These are phyloP conservation scores for Bocquillonia castaneifolia DNA, from an alignment of 441 rosid genomes.

Conservation along the genomic window DNA sequence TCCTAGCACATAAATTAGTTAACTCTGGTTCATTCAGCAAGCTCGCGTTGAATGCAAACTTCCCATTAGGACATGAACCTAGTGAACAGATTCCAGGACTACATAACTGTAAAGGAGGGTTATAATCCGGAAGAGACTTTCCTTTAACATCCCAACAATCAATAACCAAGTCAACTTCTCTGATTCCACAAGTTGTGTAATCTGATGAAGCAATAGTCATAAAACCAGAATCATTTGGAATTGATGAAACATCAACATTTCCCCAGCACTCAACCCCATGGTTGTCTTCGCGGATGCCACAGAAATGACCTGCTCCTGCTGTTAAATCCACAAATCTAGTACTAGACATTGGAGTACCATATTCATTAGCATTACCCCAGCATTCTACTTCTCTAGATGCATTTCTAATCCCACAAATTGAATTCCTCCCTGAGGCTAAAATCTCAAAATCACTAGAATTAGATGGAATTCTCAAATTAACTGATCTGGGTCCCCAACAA, in stretches of 20 bases:
- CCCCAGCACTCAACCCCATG: constrained; percentile 92
- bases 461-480: constrained; percentile 41
- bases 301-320: constrained; percentile 70
- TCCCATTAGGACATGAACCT: constrained; percentile 43
- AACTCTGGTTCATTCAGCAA: constrained; percentile 65
- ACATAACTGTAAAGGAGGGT: constrained; percentile 80
- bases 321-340: constrained; percentile 51
- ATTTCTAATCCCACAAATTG: constrained; percentile 55
- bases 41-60: constrained; percentile 83
- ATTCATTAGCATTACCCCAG: constrained; percentile 52
- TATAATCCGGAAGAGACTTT: constrained; percentile 39
- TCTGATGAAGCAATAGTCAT: constrained; percentile 83
- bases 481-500: constrained; percentile 79
- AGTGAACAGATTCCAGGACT: constrained; percentile 78
- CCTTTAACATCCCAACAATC: constrained; percentile 72
- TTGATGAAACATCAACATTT: constrained; percentile 47
- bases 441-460: constrained; percentile 34
- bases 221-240: constrained; percentile 68
- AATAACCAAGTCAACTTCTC: constrained; percentile 79
- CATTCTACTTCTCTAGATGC: constrained; percentile 52
- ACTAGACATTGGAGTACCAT: too few species aligned
- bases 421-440: constrained; percentile 53
- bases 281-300: constrained; percentile 74
- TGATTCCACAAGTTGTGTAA: constrained; percentile 63
- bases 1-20: constrained; percentile 61